Evolutionary conservation across 495 filamentous ascomycete genomes (phyloP), one percentile per base, ranked within the genome.

Genomic region (Xylaria nigripes): DNA sequence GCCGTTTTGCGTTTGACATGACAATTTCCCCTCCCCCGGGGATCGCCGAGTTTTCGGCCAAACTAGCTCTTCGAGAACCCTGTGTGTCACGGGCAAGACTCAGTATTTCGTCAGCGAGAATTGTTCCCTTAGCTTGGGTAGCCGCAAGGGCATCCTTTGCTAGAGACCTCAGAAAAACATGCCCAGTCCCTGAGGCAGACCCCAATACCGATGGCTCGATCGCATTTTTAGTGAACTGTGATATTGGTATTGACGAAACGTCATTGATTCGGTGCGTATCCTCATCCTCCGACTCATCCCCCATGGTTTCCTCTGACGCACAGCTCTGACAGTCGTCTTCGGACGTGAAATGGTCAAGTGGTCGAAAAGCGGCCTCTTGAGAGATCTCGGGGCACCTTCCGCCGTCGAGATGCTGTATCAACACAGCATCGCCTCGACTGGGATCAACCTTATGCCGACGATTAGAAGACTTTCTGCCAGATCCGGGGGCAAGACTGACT

Each of bases 401-500:
- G 53, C 69, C 72, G 61, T 69, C 76, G 47, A 83, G 74, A 55
- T 72, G 69, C 24, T 65, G 61, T 32, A 83, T 69, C 57, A 83
- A 64, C 46, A 81, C 73, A 41, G 69, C 77, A 76, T 83, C 77
- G 60, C 76, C 80, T 56, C 70, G 73, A 54, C 62, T 70, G 48
- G 69, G 64, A 58, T 62, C 64, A 56, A 66, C 54, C 69, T 69
- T 72, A 52, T 57, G 63, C 45, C 71, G 72, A 67, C 65, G 59
- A 66, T 69, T 70, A 68, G 73, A 69, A 65, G 61, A 69, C 57
- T 65, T 70, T 48, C 56, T 51, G 50, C 66, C 66, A 50, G 60
- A 51, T 46, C 61, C 69, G 50, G 64, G 51, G 60, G 67, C 57
- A 61, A 61, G 61, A 72, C 72, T 74, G 60, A 68, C 65, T 68